Percentiles rank a stretch among this genome's conserved stretches.
Evolutionary conservation across 2,329 filamentous ascomycete species (phyloP).

Genomic region (Scedosporium apiospermum): DNA sequence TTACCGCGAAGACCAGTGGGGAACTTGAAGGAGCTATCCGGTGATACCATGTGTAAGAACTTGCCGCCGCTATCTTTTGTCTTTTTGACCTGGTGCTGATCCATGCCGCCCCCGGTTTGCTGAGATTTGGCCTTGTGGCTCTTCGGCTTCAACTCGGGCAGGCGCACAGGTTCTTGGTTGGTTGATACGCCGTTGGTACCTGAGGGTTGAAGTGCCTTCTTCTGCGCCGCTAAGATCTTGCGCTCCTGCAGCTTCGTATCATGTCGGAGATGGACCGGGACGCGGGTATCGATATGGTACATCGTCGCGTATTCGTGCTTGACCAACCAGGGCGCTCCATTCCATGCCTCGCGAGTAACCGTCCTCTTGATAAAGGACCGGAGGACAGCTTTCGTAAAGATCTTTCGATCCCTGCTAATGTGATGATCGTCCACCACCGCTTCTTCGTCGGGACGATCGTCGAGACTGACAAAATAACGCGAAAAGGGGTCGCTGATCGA

Average conservation of each 20-base stretch:
- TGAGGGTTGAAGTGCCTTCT: constrained; percentile 41
- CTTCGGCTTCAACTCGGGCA: constrained; percentile 71
- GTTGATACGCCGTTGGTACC: constrained; percentile 29
- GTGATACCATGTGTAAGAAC: constrained; percentile 26
- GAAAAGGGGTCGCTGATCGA: constrained; percentile 61
- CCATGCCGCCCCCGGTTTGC: constrained; percentile 12
- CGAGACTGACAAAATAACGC: constrained; percentile 70
- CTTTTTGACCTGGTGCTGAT: constrained; percentile 16
- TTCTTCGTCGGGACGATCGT: constrained; percentile 59
- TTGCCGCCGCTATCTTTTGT: constrained; percentile 26
- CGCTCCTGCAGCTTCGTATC: constrained; percentile 71
- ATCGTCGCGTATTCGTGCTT: constrained; percentile 74
- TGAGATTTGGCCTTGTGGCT: constrained; percentile 54
- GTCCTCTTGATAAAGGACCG: constrained; percentile 93
- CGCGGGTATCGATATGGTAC: constrained; percentile 79
- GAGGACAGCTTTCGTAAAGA: constrained; percentile 90
- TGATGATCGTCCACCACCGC: constrained; percentile 72
- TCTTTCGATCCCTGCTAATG: constrained; percentile 76
- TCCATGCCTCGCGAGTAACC: constrained; percentile 86
- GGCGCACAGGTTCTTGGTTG: constrained; percentile 39
- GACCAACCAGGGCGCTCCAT: constrained; percentile 92
- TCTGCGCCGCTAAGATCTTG: constrained; percentile 60
- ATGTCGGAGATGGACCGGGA: constrained; percentile 74
- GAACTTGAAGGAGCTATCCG: constrained; percentile 38
- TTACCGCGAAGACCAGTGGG: constrained; percentile 32